A percentile compares a stretch with the other conserved stretches of the same genome.
These are phyloP conservation scores for Psilocybe azurescens DNA, from an alignment of 768 basidiomycete species.

Conservation along the genomic window DNA sequence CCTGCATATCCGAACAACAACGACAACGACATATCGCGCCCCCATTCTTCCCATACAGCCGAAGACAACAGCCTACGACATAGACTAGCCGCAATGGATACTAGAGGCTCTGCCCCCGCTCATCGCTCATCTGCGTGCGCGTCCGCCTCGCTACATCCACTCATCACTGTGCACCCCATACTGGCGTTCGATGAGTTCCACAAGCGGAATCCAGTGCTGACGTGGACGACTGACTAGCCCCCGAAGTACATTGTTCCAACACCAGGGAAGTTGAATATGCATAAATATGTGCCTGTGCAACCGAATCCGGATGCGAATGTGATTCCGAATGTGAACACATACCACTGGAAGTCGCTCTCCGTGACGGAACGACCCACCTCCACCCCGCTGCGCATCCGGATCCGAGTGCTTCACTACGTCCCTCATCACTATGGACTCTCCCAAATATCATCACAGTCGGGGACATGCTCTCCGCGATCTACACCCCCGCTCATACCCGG, in stretches of 20 bases:
- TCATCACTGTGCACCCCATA: neutral
- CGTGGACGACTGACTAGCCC: conserved; percentile 1
- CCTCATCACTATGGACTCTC: neutral
- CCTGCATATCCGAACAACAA: too few species aligned
- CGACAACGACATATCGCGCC: neutral
- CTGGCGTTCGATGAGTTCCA: too few species aligned
- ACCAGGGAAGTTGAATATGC: neutral
- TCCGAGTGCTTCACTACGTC: neutral
- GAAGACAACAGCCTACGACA: neutral
- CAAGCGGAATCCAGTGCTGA: neutral
- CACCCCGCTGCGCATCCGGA: neutral
- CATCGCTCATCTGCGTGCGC: neutral
- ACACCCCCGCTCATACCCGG: neutral
- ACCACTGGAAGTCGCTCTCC: neutral
- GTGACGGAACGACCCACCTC: neutral
- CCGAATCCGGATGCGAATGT: too few species aligned
- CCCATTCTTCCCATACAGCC: neutral
- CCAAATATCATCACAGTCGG: neutral
- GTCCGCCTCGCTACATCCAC: neutral
- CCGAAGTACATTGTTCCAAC: neutral
- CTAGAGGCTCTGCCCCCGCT: neutral
- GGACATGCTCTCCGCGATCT: neutral
- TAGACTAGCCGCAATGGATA: conserved; percentile 4
- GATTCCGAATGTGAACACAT: neutral
- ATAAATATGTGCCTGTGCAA: too few species aligned